These are phyloP conservation scores for Lactarius trivialis DNA, from an alignment of 768 basidiomycete species.

Conservation along the genomic window DNA sequence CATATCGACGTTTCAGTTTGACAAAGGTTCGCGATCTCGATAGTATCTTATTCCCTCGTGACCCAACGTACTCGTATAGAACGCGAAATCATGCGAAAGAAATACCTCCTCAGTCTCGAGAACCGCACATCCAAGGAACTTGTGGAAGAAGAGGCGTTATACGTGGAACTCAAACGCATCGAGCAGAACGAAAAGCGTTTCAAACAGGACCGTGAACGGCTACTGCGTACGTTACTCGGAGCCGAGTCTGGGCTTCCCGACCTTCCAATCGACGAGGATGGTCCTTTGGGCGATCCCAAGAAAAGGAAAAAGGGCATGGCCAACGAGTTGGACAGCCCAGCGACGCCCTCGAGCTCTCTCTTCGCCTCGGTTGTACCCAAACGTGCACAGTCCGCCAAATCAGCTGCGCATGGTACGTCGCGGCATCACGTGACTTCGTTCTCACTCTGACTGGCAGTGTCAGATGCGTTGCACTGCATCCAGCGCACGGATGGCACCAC, in stretches of 20 bases:
- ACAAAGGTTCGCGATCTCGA: constrained; percentile 58
- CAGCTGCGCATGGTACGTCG: constrained; percentile 50
- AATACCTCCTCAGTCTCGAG: constrained; percentile 82
- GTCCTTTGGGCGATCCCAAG: constrained; percentile 39
- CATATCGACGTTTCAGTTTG: constrained; percentile 72
- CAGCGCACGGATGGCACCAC: constrained; percentile 53
- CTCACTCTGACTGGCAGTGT: constrained; percentile 19
- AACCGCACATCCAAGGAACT: constrained; percentile 84
- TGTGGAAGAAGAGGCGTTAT: constrained; percentile 91
- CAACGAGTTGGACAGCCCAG: constrained; percentile 40
- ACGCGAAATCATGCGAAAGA: constrained; percentile 82
- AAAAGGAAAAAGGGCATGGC: constrained; percentile 49
- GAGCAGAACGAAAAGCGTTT: constrained; percentile 89
- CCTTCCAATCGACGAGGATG: constrained; percentile 60
- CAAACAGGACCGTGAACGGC: constrained; percentile 81
- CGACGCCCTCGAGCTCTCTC: constrained; percentile 37
- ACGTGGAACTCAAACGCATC: constrained; percentile 88
- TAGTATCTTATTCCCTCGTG: neutral
- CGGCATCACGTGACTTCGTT: neutral
- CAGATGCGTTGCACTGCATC: constrained; percentile 71
- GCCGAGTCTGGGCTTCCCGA: constrained; percentile 83
- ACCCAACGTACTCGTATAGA: constrained; percentile 37
- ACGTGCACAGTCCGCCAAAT: constrained; percentile 44
- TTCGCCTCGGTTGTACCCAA: constrained; percentile 12
- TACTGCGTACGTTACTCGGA: constrained; percentile 76